Evolutionary conservation across 306 rosid genomes (phyloP).

Genomic region (Vigna nakashimae): DNA sequence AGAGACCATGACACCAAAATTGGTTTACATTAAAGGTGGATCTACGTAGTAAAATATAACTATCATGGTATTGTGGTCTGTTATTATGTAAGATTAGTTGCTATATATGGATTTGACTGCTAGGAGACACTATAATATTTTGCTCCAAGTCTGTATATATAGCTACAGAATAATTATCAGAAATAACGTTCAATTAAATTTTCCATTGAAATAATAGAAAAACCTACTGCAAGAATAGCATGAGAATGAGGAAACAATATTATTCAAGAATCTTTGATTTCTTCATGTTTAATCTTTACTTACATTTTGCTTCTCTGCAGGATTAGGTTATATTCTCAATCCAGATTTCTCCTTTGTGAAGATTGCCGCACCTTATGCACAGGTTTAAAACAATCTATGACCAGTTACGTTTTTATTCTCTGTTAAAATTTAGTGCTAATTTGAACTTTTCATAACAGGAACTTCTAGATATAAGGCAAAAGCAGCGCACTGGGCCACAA

Average conservation of each 20-base stretch:
- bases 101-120: not conserved
- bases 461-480: slow-evolving; percentile 82
- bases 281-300: not conserved
- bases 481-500: slow-evolving; percentile 62
- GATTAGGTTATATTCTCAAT: slow-evolving; percentile 84
- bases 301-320: slow-evolving; percentile 48
- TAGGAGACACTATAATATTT: not conserved
- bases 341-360: slow-evolving; percentile 88
- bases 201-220: not conserved
- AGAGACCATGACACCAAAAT: not conserved
- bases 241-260: not conserved
- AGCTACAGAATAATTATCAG: not conserved
- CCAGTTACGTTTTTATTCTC: not conserved
- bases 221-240: no score
- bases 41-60: not conserved
- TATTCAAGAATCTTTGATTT: not conserved
- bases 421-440: slow-evolving; percentile 30
- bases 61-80: not conserved
- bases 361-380: slow-evolving; percentile 97
- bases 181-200: not conserved
- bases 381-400: slow-evolving; percentile 56
- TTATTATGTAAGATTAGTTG: not conserved
- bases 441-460: slow-evolving; percentile 57
- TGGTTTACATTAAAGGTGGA: not conserved
- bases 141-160: not conserved